A percentile compares a stretch with the other conserved stretches of the same genome.
Evolutionary conservation across 176 grass and related monocot genomes (phyloP).

Genomic region (Cenchrus fungigraminus): DNA sequence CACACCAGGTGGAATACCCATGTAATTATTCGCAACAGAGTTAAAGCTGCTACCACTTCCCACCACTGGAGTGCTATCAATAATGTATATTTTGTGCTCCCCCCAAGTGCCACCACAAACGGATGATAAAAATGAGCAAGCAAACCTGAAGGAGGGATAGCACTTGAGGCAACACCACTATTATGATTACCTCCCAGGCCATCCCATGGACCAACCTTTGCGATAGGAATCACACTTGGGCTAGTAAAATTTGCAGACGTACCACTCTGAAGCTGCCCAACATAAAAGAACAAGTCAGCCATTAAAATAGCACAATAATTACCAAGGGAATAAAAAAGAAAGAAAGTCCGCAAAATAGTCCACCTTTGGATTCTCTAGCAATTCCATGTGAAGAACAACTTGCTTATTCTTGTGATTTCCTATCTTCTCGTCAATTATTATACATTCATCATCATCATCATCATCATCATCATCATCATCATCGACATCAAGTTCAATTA

Average conservation of each 20-base stretch:
- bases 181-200: too few relatives aligned
- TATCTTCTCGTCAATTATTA: slow-evolving; percentile 52
- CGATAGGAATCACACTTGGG: too few relatives aligned
- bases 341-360: slow-evolving; percentile 26
- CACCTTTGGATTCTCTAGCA: slow-evolving; percentile 55
- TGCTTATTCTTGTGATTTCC: slow-evolving; percentile 66
- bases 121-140: slow-evolving; percentile 30
- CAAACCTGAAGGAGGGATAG: slow-evolving; percentile 35
- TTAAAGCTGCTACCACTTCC: slow-evolving; percentile 53
- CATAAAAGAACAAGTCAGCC: slow-evolving; percentile 26
- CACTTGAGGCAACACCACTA: slow-evolving; percentile 31
- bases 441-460: slow-evolving; percentile 38
- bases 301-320: slow-evolving; percentile 5
- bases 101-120: slow-evolving; percentile 43
- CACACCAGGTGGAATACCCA: slow-evolving; percentile 43
- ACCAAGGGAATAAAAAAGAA: neutral
- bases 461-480: slow-evolving; percentile 47
- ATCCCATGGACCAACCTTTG: too few relatives aligned
- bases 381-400: slow-evolving; percentile 51
- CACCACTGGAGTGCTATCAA: slow-evolving; percentile 25
- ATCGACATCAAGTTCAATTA: slow-evolving; percentile 83
- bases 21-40: slow-evolving; percentile 50
- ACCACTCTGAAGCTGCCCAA: neutral
- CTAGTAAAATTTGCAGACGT: slow-evolving; percentile 12
- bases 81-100: slow-evolving; percentile 33